Evolutionary conservation across 305 asterid genomes (phyloP).

Genomic region (Rubia peregrina): DNA sequence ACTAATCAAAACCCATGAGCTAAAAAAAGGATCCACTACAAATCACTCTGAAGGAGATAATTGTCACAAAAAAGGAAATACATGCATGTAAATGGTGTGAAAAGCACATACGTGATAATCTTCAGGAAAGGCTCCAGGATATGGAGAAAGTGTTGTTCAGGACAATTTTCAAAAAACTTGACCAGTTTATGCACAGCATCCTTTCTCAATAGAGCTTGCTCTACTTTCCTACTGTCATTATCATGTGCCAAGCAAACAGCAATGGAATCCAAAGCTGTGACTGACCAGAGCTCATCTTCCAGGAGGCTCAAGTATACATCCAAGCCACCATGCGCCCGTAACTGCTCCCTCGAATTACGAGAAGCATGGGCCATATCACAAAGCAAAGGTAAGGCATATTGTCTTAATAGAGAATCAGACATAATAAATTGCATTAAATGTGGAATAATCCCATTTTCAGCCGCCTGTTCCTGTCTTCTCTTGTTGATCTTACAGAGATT

Average conservation of each 20-base stretch:
- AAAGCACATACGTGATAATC: slow-evolving; percentile 78
- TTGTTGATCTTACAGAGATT: slow-evolving; percentile 97
- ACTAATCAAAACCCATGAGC: not conserved
- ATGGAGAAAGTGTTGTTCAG: slow-evolving; percentile 92
- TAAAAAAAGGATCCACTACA: not conserved
- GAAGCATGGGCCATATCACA: slow-evolving; percentile 99
- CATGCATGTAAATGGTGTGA: slow-evolving; percentile 8
- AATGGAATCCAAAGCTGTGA: slow-evolving; percentile 95
- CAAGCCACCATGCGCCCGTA: slow-evolving; percentile 97
- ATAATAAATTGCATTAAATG: slow-evolving; percentile 87
- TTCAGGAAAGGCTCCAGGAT: slow-evolving; percentile 97
- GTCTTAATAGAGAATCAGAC: slow-evolving; percentile 87
- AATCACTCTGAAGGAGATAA: not conserved
- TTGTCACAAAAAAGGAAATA: not conserved
- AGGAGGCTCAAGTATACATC: slow-evolving; percentile 96
- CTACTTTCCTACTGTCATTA: slow-evolving; percentile 88
- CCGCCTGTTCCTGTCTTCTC: slow-evolving; percentile 99
- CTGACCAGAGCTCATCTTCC: slow-evolving; percentile 92
- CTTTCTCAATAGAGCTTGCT: slow-evolving; percentile 84
- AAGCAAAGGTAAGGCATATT: slow-evolving; percentile 86
- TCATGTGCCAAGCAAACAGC: slow-evolving; percentile 98
- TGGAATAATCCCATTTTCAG: slow-evolving; percentile 98
- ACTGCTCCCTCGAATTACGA: slow-evolving; percentile 93
- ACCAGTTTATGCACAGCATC: slow-evolving; percentile 93
- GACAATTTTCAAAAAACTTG: slow-evolving; percentile 84